phyloP scores from a whole-genome alignment of 2,329 filamentous ascomycete genomes.

The Pleoardoris graminearum region DNA sequence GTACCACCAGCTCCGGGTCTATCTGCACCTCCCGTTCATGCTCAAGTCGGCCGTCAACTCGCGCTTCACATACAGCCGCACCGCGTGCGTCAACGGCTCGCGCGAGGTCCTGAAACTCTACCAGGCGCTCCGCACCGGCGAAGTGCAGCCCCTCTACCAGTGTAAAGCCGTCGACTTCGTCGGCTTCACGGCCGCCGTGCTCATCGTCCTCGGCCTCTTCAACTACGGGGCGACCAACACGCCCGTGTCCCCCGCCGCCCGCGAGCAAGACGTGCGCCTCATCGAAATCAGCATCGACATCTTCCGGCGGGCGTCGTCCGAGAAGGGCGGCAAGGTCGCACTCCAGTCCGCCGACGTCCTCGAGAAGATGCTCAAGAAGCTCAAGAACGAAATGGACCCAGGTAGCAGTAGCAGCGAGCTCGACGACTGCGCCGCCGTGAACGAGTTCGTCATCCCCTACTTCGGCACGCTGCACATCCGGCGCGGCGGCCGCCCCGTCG shows the following conservation, averaged over 20 bases:
- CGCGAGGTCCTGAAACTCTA: conserved; percentile 49
- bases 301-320: conserved; percentile 45
- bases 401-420: conserved; percentile 1
- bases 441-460: conserved; percentile 46
- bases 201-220: conserved; percentile 50
- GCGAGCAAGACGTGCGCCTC: conserved; percentile 42
- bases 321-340: conserved; percentile 48
- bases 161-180: conserved; percentile 54
- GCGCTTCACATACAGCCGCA: conserved; percentile 46
- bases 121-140: conserved; percentile 42
- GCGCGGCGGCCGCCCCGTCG: conserved; percentile 29
- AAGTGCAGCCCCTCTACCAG: conserved; percentile 47
- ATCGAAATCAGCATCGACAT: conserved; percentile 49
- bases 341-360: conserved; percentile 45
- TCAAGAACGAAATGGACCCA: conserved; percentile 19
- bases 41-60: conserved; percentile 43
- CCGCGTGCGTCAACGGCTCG: conserved; percentile 47
- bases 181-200: conserved; percentile 51
- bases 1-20: conserved; percentile 51
- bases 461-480: conserved; percentile 48
- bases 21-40: conserved; percentile 53
- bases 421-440: conserved; percentile 16
- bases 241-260: conserved; percentile 25
- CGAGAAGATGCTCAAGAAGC: conserved; percentile 43
- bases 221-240: conserved; percentile 33